Percentiles rank a stretch among this genome's conserved stretches.
Evolutionary conservation across 2,329 filamentous ascomycete species (phyloP).

Genomic region (Xylogone sp.): DNA sequence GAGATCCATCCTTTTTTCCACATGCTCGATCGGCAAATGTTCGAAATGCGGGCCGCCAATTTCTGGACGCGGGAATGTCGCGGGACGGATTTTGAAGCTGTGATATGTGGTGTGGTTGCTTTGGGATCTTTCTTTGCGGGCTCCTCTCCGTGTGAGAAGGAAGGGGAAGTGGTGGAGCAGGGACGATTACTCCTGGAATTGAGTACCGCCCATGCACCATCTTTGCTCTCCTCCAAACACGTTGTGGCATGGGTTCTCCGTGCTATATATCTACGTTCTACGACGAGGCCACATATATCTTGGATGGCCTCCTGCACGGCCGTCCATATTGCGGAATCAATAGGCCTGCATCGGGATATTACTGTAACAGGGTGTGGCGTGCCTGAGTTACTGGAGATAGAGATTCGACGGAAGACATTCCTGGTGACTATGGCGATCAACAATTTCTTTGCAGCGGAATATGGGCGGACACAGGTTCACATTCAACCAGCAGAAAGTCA

Average conservation of each 20-base stretch:
- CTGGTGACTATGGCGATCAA: slow-evolving; percentile 18
- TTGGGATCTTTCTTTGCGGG: neutral
- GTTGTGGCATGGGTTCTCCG: neutral
- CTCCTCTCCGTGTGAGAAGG: neutral
- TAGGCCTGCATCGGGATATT: neutral
- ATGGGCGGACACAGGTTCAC: slow-evolving; percentile 15
- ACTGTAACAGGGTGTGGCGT: slow-evolving; percentile 5
- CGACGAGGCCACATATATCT: neutral
- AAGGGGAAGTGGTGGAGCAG: neutral
- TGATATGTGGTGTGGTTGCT: neutral
- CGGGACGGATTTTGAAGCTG: neutral
- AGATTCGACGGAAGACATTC: slow-evolving; percentile 15
- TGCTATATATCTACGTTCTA: neutral
- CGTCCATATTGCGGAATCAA: neutral
- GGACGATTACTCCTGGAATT: neutral
- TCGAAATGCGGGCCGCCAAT: neutral
- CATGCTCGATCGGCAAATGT: neutral
- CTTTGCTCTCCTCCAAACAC: neutral
- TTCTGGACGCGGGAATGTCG: neutral
- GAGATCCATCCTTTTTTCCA: neutral
- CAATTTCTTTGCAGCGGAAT: slow-evolving; percentile 14
- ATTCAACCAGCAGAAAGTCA: slow-evolving; percentile 13
- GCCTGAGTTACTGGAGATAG: slow-evolving; percentile 8
- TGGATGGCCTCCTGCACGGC: neutral
- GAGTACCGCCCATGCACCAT: neutral